Percentiles rank a stretch among this genome's conserved stretches.
These are phyloP conservation scores for Nemania abortiva DNA, from an alignment of 2,329 filamentous ascomycete species.

Conservation along the genomic window DNA sequence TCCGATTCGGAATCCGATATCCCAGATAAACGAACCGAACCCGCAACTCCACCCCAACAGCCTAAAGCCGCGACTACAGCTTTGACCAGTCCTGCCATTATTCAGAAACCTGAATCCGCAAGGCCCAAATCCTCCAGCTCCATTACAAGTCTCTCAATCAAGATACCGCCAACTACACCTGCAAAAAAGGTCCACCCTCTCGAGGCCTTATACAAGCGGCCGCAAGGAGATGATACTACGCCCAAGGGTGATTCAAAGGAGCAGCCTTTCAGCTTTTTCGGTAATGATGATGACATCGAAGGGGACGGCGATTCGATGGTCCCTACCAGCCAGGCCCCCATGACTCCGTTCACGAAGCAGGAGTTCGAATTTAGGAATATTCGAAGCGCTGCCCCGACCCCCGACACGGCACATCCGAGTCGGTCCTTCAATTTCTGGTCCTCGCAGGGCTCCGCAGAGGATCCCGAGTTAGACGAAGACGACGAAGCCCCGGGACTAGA, in stretches of 20 bases:
- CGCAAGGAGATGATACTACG: constrained; percentile 59
- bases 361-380: constrained; percentile 80
- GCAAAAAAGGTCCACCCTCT: constrained; percentile 78
- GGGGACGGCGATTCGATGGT: constrained; percentile 51
- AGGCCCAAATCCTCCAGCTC: constrained; percentile 66
- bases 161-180: constrained; percentile 63
- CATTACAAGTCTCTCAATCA: constrained; percentile 65
- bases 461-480: constrained; percentile 53
- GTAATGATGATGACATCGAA: constrained; percentile 60
- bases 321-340: constrained; percentile 63
- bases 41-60: constrained; percentile 35
- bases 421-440: constrained; percentile 72
- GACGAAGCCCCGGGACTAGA: constrained; percentile 50
- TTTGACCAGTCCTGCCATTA: constrained; percentile 33
- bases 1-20: constrained; percentile 46
- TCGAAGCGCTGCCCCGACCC: constrained; percentile 93
- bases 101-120: constrained; percentile 50
- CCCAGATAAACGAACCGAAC: constrained; percentile 43
- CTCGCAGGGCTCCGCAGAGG: constrained; percentile 43
- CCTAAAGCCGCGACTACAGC: constrained; percentile 41
- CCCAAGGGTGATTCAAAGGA: constrained; percentile 57
- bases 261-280: constrained; percentile 84
- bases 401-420: constrained; percentile 86
- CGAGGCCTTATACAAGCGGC: constrained; percentile 89
- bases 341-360: constrained; percentile 85